Evolutionary conservation across 805 yeast species (phyloP).

Genomic region (Nematodospora valgi): DNA sequence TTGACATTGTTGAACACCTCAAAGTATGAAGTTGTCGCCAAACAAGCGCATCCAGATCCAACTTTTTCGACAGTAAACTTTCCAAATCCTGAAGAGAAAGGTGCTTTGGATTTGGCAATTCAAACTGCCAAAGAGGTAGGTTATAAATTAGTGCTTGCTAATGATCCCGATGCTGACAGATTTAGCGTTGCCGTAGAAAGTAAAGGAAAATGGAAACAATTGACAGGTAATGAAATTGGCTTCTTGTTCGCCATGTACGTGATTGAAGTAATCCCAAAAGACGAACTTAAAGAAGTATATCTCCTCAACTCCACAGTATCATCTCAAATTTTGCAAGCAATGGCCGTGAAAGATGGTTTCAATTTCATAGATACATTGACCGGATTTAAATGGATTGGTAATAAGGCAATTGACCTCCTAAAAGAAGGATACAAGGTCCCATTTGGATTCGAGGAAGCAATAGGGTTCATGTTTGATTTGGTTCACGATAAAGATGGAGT

Average conservation of each 20-base stretch:
- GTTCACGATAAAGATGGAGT: conserved; percentile 94
- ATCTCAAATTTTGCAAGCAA: conserved; percentile 68
- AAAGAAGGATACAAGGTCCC: conserved; percentile 66
- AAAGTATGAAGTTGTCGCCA: conserved; percentile 37
- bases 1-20: conserved; percentile 33
- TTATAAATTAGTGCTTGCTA: conserved; percentile 67
- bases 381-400: conserved; percentile 98
- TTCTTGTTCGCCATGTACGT: conserved; percentile 71
- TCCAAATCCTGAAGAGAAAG: conserved; percentile 95
- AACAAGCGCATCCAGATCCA: conserved; percentile 79
- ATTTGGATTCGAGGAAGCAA: conserved; percentile 93
- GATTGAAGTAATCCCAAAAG: conserved; percentile 30
- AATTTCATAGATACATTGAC: conserved; percentile 79
- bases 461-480: conserved; percentile 85
- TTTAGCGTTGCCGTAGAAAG: conserved; percentile 73
- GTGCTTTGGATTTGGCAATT: conserved; percentile 78
- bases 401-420: conserved; percentile 73
- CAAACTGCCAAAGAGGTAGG: conserved; percentile 51
- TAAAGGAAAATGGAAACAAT: conserved; percentile 61
- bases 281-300: conserved; percentile 36
- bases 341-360: conserved; percentile 64
- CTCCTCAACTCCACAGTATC: conserved; percentile 89
- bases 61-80: conserved; percentile 79
- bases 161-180: conserved; percentile 97
- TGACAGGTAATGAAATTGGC: conserved; percentile 92